Percentiles rank a stretch among this genome's conserved stretches.
phyloP scores from a whole-genome alignment of 345 rosid genomes.

The Eucalyptus brandiana region DNA sequence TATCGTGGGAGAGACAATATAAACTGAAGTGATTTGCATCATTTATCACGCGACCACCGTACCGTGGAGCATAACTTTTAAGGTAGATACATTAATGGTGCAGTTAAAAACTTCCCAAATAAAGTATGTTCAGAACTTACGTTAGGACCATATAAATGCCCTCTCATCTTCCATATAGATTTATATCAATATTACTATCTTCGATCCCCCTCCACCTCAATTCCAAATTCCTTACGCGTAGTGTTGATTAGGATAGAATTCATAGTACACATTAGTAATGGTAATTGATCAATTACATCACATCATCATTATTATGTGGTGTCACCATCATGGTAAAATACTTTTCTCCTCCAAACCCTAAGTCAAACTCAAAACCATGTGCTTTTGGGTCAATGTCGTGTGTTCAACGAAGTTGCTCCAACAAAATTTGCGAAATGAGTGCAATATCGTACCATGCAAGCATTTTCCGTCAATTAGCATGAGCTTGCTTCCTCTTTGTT shows the following conservation, averaged over 20 bases:
- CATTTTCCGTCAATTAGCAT: not conserved
- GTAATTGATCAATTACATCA: not conserved
- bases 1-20: not conserved
- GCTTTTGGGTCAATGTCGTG: not conserved
- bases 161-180: not conserved
- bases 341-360: not conserved
- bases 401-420: not conserved
- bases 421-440: not conserved
- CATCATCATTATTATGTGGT: not conserved
- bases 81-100: not conserved
- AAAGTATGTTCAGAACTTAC: not conserved
- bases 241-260: not conserved
- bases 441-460: not conserved
- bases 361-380: not conserved
- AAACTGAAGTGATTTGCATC: not conserved
- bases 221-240: not conserved
- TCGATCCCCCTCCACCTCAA: not conserved
- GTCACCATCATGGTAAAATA: not conserved
- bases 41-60: not conserved
- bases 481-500: not conserved
- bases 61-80: not conserved
- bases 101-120: not conserved
- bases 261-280: no score
- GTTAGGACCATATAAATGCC: not conserved
- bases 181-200: not conserved